Conservation (phyloP, 1,284 basidiomycete genomes). For the Heterobasidion annosum region DNA sequence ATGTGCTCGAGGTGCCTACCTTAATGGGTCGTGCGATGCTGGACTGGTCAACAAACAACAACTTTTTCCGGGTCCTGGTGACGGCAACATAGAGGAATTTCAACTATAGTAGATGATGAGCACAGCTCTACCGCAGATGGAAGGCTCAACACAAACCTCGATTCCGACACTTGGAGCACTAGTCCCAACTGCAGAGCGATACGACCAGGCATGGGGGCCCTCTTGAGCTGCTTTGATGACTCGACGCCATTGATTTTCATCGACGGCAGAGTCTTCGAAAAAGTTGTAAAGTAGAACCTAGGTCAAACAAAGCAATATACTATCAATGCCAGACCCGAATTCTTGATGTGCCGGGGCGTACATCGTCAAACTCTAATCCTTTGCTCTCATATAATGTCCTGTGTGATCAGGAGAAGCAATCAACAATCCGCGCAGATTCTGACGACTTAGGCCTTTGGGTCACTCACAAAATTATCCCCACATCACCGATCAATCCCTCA, state of each 20-base stretch:
- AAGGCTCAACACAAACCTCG: slow-evolving; percentile 32
- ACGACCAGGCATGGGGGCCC: slow-evolving; percentile 25
- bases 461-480: slow-evolving; percentile 53
- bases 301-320: background rate
- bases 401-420: background rate
- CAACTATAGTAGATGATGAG: slow-evolving; percentile 27
- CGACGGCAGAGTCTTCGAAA: slow-evolving; percentile 18
- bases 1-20: slow-evolving; percentile 33
- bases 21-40: slow-evolving; percentile 47
- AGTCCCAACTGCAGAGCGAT: slow-evolving; percentile 34
- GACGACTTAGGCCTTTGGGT: background rate
- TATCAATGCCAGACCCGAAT: background rate
- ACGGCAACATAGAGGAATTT: slow-evolving; percentile 66
- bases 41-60: slow-evolving; percentile 61
- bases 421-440: background rate
- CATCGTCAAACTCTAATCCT: slow-evolving; percentile 68
- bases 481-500: slow-evolving; percentile 43
- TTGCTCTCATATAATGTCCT: slow-evolving; percentile 72
- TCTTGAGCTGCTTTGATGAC: slow-evolving; percentile 18
- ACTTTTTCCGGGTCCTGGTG: slow-evolving; percentile 56
- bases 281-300: slow-evolving; percentile 58
- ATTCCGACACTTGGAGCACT: slow-evolving; percentile 50
- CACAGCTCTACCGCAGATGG: background rate
- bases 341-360: slow-evolving; percentile 12
- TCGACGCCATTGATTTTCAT: slow-evolving; percentile 43